Conservation (phyloP, 805 yeast species). For the Hanseniaspora lindneri region DNA sequence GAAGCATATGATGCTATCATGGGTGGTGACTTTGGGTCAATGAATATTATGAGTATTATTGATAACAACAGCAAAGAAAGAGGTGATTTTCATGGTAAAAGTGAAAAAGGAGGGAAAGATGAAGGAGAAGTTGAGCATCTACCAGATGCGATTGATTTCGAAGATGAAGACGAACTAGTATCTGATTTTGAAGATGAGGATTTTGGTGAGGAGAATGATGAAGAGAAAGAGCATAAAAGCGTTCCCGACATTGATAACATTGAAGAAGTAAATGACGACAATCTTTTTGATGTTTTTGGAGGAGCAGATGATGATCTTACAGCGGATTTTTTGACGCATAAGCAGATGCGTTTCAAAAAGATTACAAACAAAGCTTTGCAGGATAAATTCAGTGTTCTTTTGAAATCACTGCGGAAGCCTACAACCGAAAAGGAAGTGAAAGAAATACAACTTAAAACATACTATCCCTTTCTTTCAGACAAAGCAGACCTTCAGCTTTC, state of each 20-base stretch:
- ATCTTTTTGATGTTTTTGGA: constrained; percentile 15
- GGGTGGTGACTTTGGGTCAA: constrained; percentile 30
- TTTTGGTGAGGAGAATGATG: constrained; percentile 26
- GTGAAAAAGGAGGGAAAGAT: constrained; percentile 23
- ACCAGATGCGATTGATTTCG: constrained; percentile 86
- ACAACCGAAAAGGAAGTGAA: constrained; percentile 20
- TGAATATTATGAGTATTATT: constrained; percentile 27
- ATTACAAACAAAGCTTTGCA: neutral
- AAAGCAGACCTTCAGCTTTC: constrained; percentile 45
- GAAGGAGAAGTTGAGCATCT: constrained; percentile 56
- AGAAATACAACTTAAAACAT: constrained; percentile 30
- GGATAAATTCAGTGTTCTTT: constrained; percentile 1
- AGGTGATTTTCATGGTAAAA: neutral
- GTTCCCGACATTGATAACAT: constrained; percentile 19
- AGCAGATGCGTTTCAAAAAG: neutral
- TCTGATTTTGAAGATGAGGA: constrained; percentile 49
- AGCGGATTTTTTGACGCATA: neutral
- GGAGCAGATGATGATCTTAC: neutral
- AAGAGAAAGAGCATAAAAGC: constrained; percentile 18
- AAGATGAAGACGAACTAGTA: constrained; percentile 87
- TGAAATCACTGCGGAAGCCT: neutral
- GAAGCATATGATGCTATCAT: constrained; percentile 32
- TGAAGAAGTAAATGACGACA: constrained; percentile 22
- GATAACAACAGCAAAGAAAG: constrained; percentile 17
- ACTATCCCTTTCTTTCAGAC: constrained; percentile 43